A percentile compares a stretch with the other conserved stretches of the same genome.
Evolutionary conservation across 371 early-diverging fungal species (phyloP).

Genomic region (Sporodiniella umbellata): DNA sequence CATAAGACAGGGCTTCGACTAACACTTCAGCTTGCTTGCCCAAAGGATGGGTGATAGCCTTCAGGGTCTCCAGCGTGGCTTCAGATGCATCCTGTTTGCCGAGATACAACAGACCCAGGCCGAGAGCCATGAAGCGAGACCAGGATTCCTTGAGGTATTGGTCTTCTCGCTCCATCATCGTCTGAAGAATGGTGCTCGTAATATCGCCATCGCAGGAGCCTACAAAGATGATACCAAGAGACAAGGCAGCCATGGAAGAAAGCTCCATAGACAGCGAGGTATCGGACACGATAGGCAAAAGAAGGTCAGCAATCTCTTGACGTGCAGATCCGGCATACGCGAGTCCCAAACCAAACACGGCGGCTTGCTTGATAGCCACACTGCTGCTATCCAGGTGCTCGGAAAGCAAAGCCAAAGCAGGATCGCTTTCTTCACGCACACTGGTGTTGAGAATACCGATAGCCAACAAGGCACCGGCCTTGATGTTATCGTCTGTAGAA

Average conservation of each 20-base stretch:
- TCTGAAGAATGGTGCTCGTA: conserved; percentile 87
- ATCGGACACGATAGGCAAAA: conserved; percentile 85
- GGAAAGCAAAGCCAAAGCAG: conserved; percentile 87
- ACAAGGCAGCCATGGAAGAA: conserved; percentile 84
- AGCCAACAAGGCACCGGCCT: conserved; percentile 95
- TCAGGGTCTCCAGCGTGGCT: conserved; percentile 90
- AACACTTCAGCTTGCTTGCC: conserved; percentile 85
- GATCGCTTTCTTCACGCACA: conserved; percentile 89
- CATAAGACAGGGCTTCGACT: conserved; percentile 87
- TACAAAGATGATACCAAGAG: conserved; percentile 90
- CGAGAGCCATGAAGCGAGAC: conserved; percentile 90
- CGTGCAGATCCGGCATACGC: conserved; percentile 94
- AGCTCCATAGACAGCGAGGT: conserved; percentile 85
- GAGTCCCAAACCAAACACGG: conserved; percentile 84
- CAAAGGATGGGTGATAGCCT: conserved; percentile 90
- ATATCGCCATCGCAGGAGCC: conserved; percentile 93
- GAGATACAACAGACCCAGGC: conserved; percentile 85
- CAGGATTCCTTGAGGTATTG: conserved; percentile 77
- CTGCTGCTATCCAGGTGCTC: conserved; percentile 74
- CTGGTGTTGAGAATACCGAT: conserved; percentile 91
- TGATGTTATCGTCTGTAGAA: conserved; percentile 83
- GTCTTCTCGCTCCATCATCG: conserved; percentile 94
- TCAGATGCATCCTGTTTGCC: conserved; percentile 90
- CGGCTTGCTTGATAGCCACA: conserved; percentile 51
- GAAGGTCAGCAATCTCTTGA: conserved; percentile 79